These are phyloP conservation scores for Hanseniaspora lindneri DNA, from an alignment of 805 yeast genomes.

Conservation along the genomic window DNA sequence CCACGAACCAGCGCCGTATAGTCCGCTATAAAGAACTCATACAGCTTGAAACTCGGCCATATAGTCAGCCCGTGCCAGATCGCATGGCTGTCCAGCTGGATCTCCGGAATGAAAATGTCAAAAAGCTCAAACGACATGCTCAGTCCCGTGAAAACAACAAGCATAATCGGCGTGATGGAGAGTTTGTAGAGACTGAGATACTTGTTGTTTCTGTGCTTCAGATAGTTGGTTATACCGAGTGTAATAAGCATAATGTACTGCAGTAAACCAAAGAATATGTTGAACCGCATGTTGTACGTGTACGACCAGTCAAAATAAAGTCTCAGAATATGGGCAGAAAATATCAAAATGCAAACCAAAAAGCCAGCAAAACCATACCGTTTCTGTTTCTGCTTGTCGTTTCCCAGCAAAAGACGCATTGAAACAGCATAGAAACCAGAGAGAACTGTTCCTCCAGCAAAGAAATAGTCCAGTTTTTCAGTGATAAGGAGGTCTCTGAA, in stretches of 20 bases:
- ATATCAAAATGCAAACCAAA: conserved; percentile 31
- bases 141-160: conserved; percentile 42
- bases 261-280: conserved; percentile 61
- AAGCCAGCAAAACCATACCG: background rate
- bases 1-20: conserved; percentile 22
- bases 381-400: conserved; percentile 19
- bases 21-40: conserved; percentile 44
- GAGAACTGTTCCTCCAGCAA: conserved; percentile 82
- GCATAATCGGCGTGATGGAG: conserved; percentile 38
- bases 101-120: conserved; percentile 68
- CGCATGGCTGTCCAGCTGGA: conserved; percentile 79
- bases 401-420: conserved; percentile 49
- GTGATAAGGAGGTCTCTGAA: conserved; percentile 69
- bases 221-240: conserved; percentile 28
- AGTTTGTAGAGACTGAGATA: conserved; percentile 16
- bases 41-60: conserved; percentile 66
- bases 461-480: conserved; percentile 79
- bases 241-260: conserved; percentile 44
- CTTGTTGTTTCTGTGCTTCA: conserved; percentile 13
- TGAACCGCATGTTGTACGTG: conserved; percentile 87
- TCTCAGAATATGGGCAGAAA: conserved; percentile 52
- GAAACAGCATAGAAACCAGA: conserved; percentile 63
- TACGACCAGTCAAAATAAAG: conserved; percentile 71
- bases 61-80: conserved; percentile 88
- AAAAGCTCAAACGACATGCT: conserved; percentile 88